Evolutionary conservation across 352 stramenopile genomes (phyloP).

Genomic region (Pythium coloratum): DNA sequence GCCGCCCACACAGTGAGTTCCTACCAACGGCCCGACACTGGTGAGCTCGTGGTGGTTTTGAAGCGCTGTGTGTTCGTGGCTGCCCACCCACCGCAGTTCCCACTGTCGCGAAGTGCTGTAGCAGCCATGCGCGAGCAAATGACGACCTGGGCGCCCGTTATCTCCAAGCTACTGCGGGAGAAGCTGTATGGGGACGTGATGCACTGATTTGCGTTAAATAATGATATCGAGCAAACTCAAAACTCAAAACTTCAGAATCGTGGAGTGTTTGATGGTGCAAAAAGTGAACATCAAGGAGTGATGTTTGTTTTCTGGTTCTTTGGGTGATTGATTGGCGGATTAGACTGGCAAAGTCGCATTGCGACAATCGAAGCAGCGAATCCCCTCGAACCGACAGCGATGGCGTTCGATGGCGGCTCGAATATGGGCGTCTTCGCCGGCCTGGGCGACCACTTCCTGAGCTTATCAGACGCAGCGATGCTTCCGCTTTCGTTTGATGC

Average conservation of each 20-base stretch:
- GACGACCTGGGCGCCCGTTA: conserved; percentile 7
- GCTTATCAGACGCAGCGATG: background rate
- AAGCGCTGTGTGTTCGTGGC: conserved; percentile 20
- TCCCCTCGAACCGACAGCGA: background rate
- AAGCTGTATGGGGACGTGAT: conserved; percentile 1
- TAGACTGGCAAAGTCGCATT: background rate
- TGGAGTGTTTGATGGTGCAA: background rate
- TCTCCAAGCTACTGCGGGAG: conserved; percentile 13
- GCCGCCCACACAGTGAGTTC: conserved; percentile 19
- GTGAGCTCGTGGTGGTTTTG: conserved; percentile 23
- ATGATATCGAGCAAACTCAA: background rate
- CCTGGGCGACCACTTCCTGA: conserved; percentile 4
- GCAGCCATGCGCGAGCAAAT: conserved; percentile 17
- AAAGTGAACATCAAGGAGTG: no score
- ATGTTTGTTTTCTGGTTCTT: background rate
- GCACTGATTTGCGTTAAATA: background rate
- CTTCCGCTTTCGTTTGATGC: conserved; percentile 9
- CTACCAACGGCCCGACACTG: conserved; percentile 4
- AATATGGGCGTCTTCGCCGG: background rate
- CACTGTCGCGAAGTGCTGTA: background rate
- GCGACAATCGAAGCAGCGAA: background rate
- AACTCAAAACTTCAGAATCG: background rate
- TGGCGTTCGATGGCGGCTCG: background rate
- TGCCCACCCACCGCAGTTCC: conserved; percentile 19
- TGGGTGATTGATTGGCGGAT: background rate